Percentiles rank a stretch among this genome's conserved stretches.
Evolutionary conservation across 176 grass and related monocot genomes (phyloP).

Genomic region (Bolboschoenus planiculmis): DNA sequence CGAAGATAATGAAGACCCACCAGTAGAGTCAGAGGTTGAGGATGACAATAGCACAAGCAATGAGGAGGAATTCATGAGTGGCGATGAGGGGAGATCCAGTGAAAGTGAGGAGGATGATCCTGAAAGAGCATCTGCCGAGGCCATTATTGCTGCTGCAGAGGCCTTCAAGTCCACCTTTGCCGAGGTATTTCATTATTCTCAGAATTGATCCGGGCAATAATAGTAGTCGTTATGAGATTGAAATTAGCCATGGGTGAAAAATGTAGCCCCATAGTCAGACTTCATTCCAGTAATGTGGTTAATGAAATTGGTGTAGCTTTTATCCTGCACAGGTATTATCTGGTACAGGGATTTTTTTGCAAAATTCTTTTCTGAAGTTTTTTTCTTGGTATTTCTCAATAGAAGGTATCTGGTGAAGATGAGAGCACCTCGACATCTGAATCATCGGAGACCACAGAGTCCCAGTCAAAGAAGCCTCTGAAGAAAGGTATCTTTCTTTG

Average conservation of each 20-base stretch:
- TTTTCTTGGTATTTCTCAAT: neutral
- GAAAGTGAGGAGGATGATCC: conserved; percentile 79
- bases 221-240: neutral
- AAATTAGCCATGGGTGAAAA: neutral
- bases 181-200: conserved; percentile 39
- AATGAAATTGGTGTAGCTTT: conserved; percentile 10
- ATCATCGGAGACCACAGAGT: conserved; percentile 41
- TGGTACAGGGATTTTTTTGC: conserved; percentile 17
- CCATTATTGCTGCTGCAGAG: conserved; percentile 16
- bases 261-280: neutral
- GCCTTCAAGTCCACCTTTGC: conserved; percentile 62
- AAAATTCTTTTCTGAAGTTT: conserved; percentile 23
- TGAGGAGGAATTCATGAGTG: conserved; percentile 75
- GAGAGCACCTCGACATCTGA: conserved; percentile 43
- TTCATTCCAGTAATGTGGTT: neutral
- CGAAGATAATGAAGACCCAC: conserved; percentile 23
- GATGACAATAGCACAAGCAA: conserved; percentile 36
- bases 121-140: conserved; percentile 47
- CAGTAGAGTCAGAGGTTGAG: conserved; percentile 62
- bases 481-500: conserved; percentile 40
- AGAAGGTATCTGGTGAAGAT: conserved; percentile 65
- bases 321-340: neutral
- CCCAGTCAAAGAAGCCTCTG: conserved; percentile 65
- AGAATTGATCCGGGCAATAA: neutral
- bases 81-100: conserved; percentile 48